Evolutionary conservation across 1,284 basidiomycete genomes (phyloP).

Genomic region (Pulchroboletus neoregius): DNA sequence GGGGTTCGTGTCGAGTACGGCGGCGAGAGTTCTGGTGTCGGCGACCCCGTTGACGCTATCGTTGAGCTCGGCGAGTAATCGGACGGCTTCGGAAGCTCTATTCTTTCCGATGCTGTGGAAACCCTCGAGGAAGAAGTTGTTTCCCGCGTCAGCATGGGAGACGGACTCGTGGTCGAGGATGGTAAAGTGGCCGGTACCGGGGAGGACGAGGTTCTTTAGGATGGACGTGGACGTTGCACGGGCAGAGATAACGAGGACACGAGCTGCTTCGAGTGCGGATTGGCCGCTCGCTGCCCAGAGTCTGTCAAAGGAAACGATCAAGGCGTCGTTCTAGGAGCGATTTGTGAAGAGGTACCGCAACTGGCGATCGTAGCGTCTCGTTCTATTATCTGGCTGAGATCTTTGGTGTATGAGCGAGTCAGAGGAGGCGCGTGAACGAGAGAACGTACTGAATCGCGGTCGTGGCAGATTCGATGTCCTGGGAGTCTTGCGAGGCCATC

Average conservation of each 20-base stretch:
- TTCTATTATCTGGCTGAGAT: conserved; percentile 74
- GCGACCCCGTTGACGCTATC: conserved; percentile 76
- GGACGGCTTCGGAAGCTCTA: conserved; percentile 78
- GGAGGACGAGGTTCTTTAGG: conserved; percentile 93
- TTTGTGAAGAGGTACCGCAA: conserved; percentile 56
- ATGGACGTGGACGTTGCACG: conserved; percentile 82
- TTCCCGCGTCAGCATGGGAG: conserved; percentile 77
- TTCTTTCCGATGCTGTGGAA: conserved; percentile 72
- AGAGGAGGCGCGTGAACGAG: background rate
- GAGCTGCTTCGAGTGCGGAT: conserved; percentile 81
- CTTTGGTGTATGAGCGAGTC: conserved; percentile 20
- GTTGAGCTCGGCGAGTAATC: conserved; percentile 83
- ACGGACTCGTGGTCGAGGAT: conserved; percentile 70
- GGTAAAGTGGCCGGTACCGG: conserved; percentile 90
- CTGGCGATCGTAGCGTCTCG: conserved; percentile 88
- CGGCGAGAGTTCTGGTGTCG: conserved; percentile 52
- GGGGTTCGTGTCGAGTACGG: conserved; percentile 54
- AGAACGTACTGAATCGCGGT: conserved; percentile 44
- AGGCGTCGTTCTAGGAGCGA: background rate
- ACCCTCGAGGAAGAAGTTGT: conserved; percentile 93
- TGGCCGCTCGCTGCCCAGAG: conserved; percentile 96
- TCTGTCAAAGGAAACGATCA: conserved; percentile 39
- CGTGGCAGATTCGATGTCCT: conserved; percentile 51
- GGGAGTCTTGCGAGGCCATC: conserved; percentile 38
- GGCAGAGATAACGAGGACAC: conserved; percentile 77